Percentiles rank a stretch among this genome's conserved stretches.
These are phyloP conservation scores for Primulina tabacum DNA, from an alignment of 257 asterid genomes.

Conservation along the genomic window DNA sequence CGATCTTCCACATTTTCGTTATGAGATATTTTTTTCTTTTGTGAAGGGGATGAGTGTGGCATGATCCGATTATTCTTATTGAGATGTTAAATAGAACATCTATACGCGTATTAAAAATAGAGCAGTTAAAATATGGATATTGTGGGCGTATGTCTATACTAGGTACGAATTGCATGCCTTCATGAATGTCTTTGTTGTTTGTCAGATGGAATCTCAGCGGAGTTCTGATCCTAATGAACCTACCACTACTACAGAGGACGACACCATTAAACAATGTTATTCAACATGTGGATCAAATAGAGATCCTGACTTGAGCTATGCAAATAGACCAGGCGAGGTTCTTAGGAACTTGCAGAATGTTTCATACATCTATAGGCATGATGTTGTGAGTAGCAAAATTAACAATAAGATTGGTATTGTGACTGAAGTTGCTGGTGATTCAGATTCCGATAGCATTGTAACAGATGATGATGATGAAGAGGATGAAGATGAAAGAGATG, in stretches of 20 bases:
- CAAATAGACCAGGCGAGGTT: slow-evolving; percentile 51
- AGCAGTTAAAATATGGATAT: not conserved
- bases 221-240: slow-evolving; percentile 38
- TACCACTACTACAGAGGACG: slow-evolving; percentile 26
- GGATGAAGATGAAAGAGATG: slow-evolving; percentile 42
- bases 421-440: slow-evolving; percentile 92
- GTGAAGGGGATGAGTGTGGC: not conserved
- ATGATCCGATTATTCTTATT: not conserved
- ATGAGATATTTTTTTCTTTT: not conserved
- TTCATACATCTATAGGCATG: slow-evolving; percentile 80
- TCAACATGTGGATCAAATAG: slow-evolving; percentile 25
- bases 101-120: slow-evolving; percentile 1
- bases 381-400: slow-evolving; percentile 62
- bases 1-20: not conserved
- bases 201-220: slow-evolving; percentile 67
- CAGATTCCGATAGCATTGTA: slow-evolving; percentile 81
- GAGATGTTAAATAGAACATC: slow-evolving; percentile 10
- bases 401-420: slow-evolving; percentile 67
- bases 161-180: not conserved
- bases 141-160: not conserved
- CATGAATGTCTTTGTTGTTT: slow-evolving; percentile 26
- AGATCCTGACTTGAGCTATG: slow-evolving; percentile 37
- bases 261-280: slow-evolving; percentile 29
- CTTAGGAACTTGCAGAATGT: slow-evolving; percentile 53
- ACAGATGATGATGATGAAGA: slow-evolving; percentile 65